Conservation (phyloP, 2,329 filamentous ascomycete species). For the Macrophomina phaseolina region DNA sequence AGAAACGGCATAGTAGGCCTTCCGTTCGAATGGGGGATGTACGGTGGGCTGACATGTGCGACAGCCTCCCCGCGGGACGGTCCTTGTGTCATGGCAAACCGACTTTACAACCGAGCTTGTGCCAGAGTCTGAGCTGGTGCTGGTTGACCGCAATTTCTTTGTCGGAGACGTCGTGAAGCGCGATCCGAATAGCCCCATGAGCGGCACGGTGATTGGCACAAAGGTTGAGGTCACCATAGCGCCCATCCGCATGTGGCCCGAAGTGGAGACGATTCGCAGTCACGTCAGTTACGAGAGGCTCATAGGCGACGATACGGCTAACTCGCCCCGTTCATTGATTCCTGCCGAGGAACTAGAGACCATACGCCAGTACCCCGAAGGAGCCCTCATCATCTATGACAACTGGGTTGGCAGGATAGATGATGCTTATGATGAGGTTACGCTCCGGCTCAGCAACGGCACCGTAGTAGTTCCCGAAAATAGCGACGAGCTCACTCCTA, state of each 20-base stretch:
- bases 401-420: conserved; percentile 63
- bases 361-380: conserved; percentile 54
- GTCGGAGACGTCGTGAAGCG: conserved; percentile 63
- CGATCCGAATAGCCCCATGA: conserved; percentile 54
- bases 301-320: conserved; percentile 27
- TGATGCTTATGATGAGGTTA: conserved; percentile 55
- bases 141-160: conserved; percentile 60
- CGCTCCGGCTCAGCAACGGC: conserved; percentile 58
- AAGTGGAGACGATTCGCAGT: conserved; percentile 26
- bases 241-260: conserved; percentile 34
- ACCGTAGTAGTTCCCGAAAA: conserved; percentile 60
- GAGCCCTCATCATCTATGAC: conserved; percentile 60
- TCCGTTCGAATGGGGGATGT: too few relatives aligned
- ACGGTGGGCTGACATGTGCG: neutral
- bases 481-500: conserved; percentile 48
- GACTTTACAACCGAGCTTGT: conserved; percentile 50
- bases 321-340: conserved; percentile 42
- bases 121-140: conserved; percentile 50
- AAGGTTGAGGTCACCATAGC: conserved; percentile 54
- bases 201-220: conserved; percentile 60
- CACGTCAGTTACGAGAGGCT: conserved; percentile 34
- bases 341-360: conserved; percentile 53
- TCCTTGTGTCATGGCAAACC: conserved; percentile 56
- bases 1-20: conserved; percentile 43
- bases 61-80: conserved; percentile 57